phyloP scores from a whole-genome alignment of 352 stramenopile species.

The Pythium phragmiticola region DNA sequence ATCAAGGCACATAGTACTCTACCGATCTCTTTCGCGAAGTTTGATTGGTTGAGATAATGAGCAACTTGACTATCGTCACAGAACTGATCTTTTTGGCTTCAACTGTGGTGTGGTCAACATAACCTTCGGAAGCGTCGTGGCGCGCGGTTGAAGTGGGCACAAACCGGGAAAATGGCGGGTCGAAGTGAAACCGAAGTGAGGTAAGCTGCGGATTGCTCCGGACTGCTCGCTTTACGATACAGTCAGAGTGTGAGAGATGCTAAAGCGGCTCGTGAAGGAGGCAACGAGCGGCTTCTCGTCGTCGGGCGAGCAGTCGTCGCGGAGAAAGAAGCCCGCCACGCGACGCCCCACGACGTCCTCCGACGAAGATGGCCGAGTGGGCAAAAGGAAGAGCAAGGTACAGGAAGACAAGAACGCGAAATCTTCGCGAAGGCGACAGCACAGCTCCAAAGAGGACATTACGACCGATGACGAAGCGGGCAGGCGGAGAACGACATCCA shows the following conservation, averaged over 20 bases:
- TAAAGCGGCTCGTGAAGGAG: slow-evolving; percentile 36
- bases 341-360: not conserved
- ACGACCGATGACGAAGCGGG: not conserved
- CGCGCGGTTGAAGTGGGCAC: slow-evolving; percentile 4
- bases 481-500: not conserved
- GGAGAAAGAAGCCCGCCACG: slow-evolving; percentile 17
- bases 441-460: not conserved
- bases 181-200: not conserved
- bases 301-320: slow-evolving; percentile 18
- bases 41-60: not conserved
- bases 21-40: not conserved
- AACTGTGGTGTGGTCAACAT: slow-evolving; percentile 1
- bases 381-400: slow-evolving; percentile 8
- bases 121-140: not conserved
- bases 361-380: slow-evolving; percentile 9
- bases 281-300: slow-evolving; percentile 29
- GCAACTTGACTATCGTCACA: not conserved
- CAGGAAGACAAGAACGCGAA: not conserved
- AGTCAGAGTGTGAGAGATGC: slow-evolving; percentile 15
- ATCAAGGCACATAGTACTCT: too few species aligned
- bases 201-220: not conserved
- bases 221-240: not conserved
- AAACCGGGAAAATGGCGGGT: not conserved
- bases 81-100: not conserved
- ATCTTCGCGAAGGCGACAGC: not conserved